These are phyloP conservation scores for Tricholoma furcatifolium DNA, from an alignment of 768 basidiomycete species.

Conservation along the genomic window DNA sequence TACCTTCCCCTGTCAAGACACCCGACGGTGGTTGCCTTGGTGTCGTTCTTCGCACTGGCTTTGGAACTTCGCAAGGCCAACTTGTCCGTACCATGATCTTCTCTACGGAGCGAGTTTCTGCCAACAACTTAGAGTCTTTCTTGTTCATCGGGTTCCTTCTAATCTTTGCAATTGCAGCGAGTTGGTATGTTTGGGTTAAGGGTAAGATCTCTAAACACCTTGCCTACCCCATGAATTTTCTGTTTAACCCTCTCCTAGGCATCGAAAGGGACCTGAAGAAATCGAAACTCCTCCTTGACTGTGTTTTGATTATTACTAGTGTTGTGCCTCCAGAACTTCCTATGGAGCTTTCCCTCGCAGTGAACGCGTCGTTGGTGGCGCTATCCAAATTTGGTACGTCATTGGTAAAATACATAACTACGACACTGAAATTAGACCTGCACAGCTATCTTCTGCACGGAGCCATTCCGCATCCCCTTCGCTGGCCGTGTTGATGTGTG, in stretches of 20 bases:
- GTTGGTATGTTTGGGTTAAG: conserved; percentile 98
- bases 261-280: conserved; percentile 92
- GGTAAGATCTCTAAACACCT: too few relatives aligned
- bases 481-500: conserved; percentile 97
- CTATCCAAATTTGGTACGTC: conserved; percentile 85
- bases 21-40: conserved; percentile 94
- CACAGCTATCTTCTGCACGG: conserved; percentile 96
- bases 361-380: conserved; percentile 92
- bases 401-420: background rate
- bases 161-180: conserved; percentile 96
- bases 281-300: conserved; percentile 92
- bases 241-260: conserved; percentile 53
- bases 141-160: conserved; percentile 97
- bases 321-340: conserved; percentile 98
- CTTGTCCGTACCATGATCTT: conserved; percentile 99
- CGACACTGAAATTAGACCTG: background rate
- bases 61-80: conserved; percentile 96
- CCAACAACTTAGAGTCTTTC: conserved; percentile 95
- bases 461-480: conserved; percentile 96
- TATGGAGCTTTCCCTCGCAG: conserved; percentile 96
- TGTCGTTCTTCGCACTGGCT: conserved; percentile 91
- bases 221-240: too few relatives aligned
- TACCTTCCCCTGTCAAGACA: conserved; percentile 52
- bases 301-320: conserved; percentile 93
- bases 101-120: conserved; percentile 93